Conservation (phyloP, 805 yeast species). For the Danielozyma ontarioensis region DNA sequence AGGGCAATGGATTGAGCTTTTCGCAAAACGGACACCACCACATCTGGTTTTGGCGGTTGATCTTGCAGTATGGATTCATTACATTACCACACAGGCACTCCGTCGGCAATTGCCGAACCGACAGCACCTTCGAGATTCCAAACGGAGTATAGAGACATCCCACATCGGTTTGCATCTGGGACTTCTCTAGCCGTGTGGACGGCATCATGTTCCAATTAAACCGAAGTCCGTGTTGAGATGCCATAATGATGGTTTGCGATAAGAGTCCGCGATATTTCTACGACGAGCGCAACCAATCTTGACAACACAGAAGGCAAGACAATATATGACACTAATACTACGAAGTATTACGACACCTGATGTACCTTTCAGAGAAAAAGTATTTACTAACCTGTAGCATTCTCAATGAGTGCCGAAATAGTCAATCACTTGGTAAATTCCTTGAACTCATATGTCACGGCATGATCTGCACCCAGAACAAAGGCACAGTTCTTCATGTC, state of each 20-base stretch:
- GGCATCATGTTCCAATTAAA: conserved; percentile 67
- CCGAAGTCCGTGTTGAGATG: conserved; percentile 64
- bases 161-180: conserved; percentile 26
- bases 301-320: too few species aligned
- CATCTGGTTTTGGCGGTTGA: conserved; percentile 24
- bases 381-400: too few species aligned
- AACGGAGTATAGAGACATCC: conserved; percentile 34
- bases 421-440: background rate
- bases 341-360: too few species aligned
- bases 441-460: conserved; percentile 9
- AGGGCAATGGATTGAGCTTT: conserved; percentile 17
- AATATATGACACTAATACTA: too few species aligned
- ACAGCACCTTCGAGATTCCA: too few species aligned
- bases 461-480: conserved; percentile 11
- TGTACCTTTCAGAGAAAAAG: too few species aligned
- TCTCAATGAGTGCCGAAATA: too few species aligned
- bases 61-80: conserved; percentile 23
- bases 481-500: conserved; percentile 40
- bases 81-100: conserved; percentile 16
- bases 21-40: conserved; percentile 40
- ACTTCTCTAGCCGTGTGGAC: conserved; percentile 31
- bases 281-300: too few species aligned
- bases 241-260: too few species aligned
- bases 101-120: background rate
- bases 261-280: too few species aligned